phyloP scores from a whole-genome alignment of 129 eudicot genomes.

The Ambrosia artemisiifolia region DNA sequence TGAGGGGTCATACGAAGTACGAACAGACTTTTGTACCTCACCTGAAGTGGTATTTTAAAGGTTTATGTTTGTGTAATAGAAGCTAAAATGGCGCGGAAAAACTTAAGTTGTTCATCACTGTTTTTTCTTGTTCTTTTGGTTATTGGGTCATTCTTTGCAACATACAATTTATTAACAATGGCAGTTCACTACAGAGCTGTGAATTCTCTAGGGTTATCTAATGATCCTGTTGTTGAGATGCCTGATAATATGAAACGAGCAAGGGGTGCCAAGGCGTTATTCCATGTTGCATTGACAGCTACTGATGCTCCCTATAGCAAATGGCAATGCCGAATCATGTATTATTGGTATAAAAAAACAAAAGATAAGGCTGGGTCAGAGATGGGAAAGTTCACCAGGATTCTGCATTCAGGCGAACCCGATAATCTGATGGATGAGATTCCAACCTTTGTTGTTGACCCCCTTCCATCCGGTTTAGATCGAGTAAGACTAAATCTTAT shows the following conservation, averaged over 20 bases:
- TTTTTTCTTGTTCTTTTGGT: constrained; percentile 47
- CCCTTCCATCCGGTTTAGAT: constrained; percentile 69
- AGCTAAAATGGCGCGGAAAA: constrained; percentile 46
- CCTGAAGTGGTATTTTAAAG: neutral
- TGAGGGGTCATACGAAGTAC: neutral
- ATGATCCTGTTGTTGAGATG: constrained; percentile 63
- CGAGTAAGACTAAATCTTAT: constrained; percentile 43
- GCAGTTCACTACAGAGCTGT: constrained; percentile 36
- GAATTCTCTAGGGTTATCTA: constrained; percentile 17
- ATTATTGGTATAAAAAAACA: constrained; percentile 63
- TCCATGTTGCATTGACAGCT: constrained; percentile 71
- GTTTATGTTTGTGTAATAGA: constrained; percentile 23
- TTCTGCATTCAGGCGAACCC: constrained; percentile 61
- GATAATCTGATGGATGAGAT: constrained; percentile 70
- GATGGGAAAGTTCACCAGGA: constrained; percentile 70
- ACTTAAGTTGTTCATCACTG: constrained; percentile 34
- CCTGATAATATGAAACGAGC: constrained; percentile 41
- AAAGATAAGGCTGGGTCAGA: constrained; percentile 58
- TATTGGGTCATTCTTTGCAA: constrained; percentile 54
- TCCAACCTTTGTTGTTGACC: constrained; percentile 67
- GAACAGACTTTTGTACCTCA: constrained; percentile 9
- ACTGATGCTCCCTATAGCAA: constrained; percentile 78
- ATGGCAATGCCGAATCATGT: constrained; percentile 84
- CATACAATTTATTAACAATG: constrained; percentile 49
- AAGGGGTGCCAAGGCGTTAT: constrained; percentile 34